Conservation (phyloP, 1,284 basidiomycete genomes). For the Cutaneotrichosporon sp. region DNA sequence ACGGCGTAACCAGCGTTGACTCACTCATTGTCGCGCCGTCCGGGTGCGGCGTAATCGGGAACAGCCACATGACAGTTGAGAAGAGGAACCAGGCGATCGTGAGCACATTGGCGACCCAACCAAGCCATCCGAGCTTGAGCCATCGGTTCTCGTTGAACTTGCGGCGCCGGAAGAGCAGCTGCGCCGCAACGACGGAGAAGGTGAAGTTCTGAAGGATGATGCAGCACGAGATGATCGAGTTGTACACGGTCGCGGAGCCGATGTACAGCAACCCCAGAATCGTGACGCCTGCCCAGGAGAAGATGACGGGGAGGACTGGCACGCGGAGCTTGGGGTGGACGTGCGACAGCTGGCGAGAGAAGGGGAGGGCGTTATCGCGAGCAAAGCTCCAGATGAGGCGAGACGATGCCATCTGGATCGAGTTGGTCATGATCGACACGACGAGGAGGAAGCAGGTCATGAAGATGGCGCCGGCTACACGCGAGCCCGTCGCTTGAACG, state of each 20-base stretch:
- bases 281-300: slow-evolving; percentile 9
- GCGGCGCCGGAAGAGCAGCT: slow-evolving; percentile 9
- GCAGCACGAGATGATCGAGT: slow-evolving; percentile 15
- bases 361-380: slow-evolving; percentile 13
- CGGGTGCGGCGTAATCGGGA: slow-evolving; percentile 12
- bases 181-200: slow-evolving; percentile 5
- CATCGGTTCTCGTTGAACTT: slow-evolving; percentile 12
- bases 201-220: slow-evolving; percentile 17
- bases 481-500: slow-evolving; percentile 11
- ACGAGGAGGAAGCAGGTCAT: slow-evolving; percentile 6
- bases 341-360: slow-evolving; percentile 2
- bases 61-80: slow-evolving; percentile 17
- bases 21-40: slow-evolving; percentile 13
- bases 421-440: slow-evolving; percentile 13
- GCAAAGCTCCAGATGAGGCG: slow-evolving; percentile 18
- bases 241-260: slow-evolving; percentile 14
- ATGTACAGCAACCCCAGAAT: slow-evolving; percentile 17
- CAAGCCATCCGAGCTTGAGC: slow-evolving; percentile 11
- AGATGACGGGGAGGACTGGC: slow-evolving; percentile 12
- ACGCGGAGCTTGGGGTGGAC: slow-evolving; percentile 11
- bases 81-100: slow-evolving; percentile 10
- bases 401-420: slow-evolving; percentile 12
- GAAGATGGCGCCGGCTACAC: slow-evolving; percentile 11
- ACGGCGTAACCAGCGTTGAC: neutral
- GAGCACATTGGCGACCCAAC: slow-evolving; percentile 10